Evolutionary conservation across 1,284 basidiomycete genomes (phyloP), one percentile per base, ranked within the genome.

Genomic region (Puccinia coronata): DNA sequence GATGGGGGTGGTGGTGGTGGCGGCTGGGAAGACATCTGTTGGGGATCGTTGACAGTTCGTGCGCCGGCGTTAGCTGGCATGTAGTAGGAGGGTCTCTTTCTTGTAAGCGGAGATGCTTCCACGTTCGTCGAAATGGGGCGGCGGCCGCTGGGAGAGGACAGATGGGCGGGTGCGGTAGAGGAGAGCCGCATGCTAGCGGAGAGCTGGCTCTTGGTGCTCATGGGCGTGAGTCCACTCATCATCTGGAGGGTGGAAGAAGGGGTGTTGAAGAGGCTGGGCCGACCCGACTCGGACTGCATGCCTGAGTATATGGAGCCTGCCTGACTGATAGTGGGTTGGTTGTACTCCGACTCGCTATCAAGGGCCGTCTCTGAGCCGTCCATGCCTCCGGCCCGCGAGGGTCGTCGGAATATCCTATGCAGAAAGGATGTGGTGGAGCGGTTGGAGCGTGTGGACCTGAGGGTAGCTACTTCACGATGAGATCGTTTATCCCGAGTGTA

Each of bases 381-480:
- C 16, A 31, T 71, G 28, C 39, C 43, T 70, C 9, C 25, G n/a
- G 43, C 43, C 1, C 41, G 53, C 43, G 75, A 63, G 12, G 41
- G 49, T 23, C 63, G 61, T 20, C 63, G 59, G 36, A 78, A 78
- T 31, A 78, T 47, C n/a, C 31, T 47, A 3, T 65, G 41, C 2
- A 78, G 59, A 34, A 78, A 78, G 0, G 75, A 78, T 34, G 75
- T 43, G 20, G 75, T 69, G 23, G 75, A 78, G 25, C 63, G 59
- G 1, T 47, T 53, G 12, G 75, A 78, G 12, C 51, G 39, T 20
- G 63, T 25, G 1, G 74, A 76, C 18, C 25, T 61, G 12, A 69
- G 25, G 25, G 47, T 43, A 23, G 65, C 23, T 69, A 39, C 39
- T 34, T 69, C 47, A 31, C 9, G 18, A 23, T 69, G 39, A 8